These are phyloP conservation scores for Tricholoma flavovirens DNA, from an alignment of 768 basidiomycete species.

Conservation along the genomic window DNA sequence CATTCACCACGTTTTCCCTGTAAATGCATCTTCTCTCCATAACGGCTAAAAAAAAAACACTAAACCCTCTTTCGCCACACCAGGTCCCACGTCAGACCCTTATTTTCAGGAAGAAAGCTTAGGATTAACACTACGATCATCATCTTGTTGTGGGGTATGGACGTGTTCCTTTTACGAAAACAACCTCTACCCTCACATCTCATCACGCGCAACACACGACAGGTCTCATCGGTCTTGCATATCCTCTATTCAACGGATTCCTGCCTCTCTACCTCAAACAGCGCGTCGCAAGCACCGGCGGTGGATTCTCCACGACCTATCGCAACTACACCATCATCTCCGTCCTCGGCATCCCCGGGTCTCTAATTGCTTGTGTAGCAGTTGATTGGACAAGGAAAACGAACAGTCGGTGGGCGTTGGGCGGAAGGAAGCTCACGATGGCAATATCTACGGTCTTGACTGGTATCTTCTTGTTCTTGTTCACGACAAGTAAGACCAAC, in stretches of 20 bases:
- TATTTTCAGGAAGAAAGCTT: slow-evolving; percentile 41
- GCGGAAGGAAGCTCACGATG: slow-evolving; percentile 44
- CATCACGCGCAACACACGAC: neutral
- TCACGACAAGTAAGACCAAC: slow-evolving; percentile 40
- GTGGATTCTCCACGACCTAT: slow-evolving; percentile 29
- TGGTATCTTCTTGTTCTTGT: slow-evolving; percentile 44
- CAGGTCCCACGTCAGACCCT: slow-evolving; percentile 43
- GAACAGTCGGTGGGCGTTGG: slow-evolving; percentile 26
- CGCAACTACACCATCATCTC: slow-evolving; percentile 48
- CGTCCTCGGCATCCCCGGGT: slow-evolving; percentile 41
- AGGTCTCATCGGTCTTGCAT: slow-evolving; percentile 47
- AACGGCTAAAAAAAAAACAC: too few species aligned
- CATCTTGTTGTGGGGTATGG: slow-evolving; percentile 47
- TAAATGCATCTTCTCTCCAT: slow-evolving; percentile 15
- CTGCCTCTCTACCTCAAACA: slow-evolving; percentile 42
- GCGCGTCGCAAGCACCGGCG: slow-evolving; percentile 21
- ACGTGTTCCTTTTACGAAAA: neutral
- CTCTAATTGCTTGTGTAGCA: slow-evolving; percentile 38
- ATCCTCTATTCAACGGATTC: slow-evolving; percentile 49
- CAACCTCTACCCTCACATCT: neutral
- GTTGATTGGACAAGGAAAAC: slow-evolving; percentile 37
- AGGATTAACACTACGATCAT: slow-evolving; percentile 42
- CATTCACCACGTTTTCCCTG: slow-evolving; percentile 36
- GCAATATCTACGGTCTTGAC: slow-evolving; percentile 39
- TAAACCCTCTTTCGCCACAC: neutral